phyloP scores from a whole-genome alignment of 495 filamentous ascomycete genomes.

The Niebla homalea region DNA sequence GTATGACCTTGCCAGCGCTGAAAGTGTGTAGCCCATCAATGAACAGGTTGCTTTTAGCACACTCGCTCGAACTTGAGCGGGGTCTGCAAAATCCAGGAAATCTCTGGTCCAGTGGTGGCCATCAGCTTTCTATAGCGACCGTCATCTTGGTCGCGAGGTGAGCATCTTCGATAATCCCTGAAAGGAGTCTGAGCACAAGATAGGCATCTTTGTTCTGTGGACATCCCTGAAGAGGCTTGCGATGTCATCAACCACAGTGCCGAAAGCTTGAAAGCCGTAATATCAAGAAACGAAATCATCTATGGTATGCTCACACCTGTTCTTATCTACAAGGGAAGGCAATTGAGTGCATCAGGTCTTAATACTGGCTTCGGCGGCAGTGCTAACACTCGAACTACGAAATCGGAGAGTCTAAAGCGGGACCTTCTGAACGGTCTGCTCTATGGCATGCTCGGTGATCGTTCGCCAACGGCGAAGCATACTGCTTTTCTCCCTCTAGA shows the following conservation, averaged over 20 bases:
- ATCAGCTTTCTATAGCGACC: background rate
- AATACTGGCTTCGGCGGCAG: slow-evolving; percentile 58
- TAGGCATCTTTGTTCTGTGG: background rate
- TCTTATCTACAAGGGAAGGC: background rate
- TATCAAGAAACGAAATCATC: too few relatives aligned
- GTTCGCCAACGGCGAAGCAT: background rate
- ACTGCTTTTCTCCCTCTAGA: background rate
- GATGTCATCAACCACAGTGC: background rate
- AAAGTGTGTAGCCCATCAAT: too few relatives aligned
- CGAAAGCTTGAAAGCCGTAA: background rate
- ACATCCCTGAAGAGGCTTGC: background rate
- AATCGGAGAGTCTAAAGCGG: slow-evolving; percentile 34
- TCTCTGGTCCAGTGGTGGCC: background rate
- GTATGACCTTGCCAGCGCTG: too few relatives aligned
- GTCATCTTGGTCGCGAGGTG: background rate
- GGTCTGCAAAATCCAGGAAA: too few relatives aligned
- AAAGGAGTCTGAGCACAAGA: background rate
- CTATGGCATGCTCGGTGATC: background rate
- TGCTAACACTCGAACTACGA: slow-evolving; percentile 38
- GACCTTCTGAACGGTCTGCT: slow-evolving; percentile 22
- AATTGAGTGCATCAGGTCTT: slow-evolving; percentile 29
- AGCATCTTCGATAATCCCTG: background rate
- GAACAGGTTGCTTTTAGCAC: too few relatives aligned
- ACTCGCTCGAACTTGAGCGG: too few relatives aligned
- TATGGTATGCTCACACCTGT: background rate